These are phyloP conservation scores for Beauveria brongniartii DNA, from an alignment of 2,329 filamentous ascomycete species.

Conservation along the genomic window DNA sequence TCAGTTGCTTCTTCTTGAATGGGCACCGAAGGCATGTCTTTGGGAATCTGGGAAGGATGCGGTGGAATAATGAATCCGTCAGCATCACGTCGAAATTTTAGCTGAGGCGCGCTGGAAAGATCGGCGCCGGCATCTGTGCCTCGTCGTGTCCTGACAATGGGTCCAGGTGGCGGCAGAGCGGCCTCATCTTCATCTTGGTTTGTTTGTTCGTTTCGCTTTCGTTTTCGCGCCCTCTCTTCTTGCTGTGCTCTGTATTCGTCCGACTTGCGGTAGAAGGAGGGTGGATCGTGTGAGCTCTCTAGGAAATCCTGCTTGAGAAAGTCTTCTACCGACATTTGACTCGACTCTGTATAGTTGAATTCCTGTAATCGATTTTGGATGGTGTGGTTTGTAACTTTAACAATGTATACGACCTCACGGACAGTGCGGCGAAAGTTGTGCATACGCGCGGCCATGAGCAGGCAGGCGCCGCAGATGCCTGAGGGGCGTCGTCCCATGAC, in stretches of 20 bases:
- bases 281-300: constrained; percentile 71
- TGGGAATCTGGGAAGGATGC: constrained; percentile 31
- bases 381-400: constrained; percentile 91
- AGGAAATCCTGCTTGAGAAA: constrained; percentile 66
- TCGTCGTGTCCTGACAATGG: constrained; percentile 10
- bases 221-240: constrained; percentile 40
- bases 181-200: constrained; percentile 16
- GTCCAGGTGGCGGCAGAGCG: constrained; percentile 4
- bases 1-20: constrained; percentile 10
- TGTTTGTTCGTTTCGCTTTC: constrained; percentile 33
- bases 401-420: constrained; percentile 93
- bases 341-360: constrained; percentile 80
- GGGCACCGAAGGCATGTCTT: constrained; percentile 20
- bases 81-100: constrained; percentile 45
- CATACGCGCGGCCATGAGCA: constrained; percentile 93
- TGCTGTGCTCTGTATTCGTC: constrained; percentile 49
- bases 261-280: constrained; percentile 65
- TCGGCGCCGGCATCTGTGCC: constrained; percentile 25
- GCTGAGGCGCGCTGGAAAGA: constrained; percentile 25
- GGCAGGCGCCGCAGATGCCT: constrained; percentile 86
- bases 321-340: constrained; percentile 77
- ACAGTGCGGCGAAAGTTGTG: constrained; percentile 94
- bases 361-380: constrained; percentile 87
- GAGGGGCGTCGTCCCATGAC: constrained; percentile 87
- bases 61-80: constrained; percentile 62